These are phyloP conservation scores for Pezicula neosporulosa DNA, from an alignment of 2,329 filamentous ascomycete genomes.

Conservation along the genomic window DNA sequence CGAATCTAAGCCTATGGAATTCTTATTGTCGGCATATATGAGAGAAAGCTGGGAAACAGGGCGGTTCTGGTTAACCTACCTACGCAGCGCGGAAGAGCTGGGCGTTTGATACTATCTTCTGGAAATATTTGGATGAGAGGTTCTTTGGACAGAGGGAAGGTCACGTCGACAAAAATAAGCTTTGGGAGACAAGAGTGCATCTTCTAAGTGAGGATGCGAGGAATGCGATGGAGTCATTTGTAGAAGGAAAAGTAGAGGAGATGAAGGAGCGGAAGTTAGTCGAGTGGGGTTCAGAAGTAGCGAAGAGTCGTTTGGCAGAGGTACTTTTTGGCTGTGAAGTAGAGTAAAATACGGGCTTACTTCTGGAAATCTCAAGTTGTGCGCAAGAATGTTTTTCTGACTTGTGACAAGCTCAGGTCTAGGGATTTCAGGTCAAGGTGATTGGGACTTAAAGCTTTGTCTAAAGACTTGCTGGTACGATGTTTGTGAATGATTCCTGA, in stretches of 20 bases:
- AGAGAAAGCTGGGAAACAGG: constrained; percentile 30
- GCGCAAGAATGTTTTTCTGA: no score
- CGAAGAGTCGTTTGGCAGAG: constrained; percentile 11
- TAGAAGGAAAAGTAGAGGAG: constrained; percentile 27
- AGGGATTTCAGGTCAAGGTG: no score
- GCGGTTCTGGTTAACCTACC: constrained; percentile 28
- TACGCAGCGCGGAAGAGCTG: background rate
- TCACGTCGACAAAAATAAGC: constrained; percentile 6
- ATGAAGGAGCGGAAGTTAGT: constrained; percentile 19
- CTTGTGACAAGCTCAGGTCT: no score
- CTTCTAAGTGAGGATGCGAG: constrained; percentile 22
- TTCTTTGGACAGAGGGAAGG: constrained; percentile 12
- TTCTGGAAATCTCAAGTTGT: no score
- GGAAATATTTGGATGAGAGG: background rate
- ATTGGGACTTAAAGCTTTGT: no score
- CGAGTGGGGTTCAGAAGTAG: constrained; percentile 20
- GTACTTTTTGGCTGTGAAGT: constrained; percentile 4
- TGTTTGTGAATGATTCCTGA: no score
- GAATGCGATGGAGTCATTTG: constrained; percentile 24
- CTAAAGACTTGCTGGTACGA: no score
- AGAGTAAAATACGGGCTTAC: no score
- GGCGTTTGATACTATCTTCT: constrained; percentile 3
- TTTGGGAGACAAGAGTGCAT: constrained; percentile 24
- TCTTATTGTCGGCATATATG: constrained; percentile 26
- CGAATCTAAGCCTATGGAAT: background rate